phyloP scores from a whole-genome alignment of 2,329 filamentous ascomycete genomes.

The Penicillium olsonii region DNA sequence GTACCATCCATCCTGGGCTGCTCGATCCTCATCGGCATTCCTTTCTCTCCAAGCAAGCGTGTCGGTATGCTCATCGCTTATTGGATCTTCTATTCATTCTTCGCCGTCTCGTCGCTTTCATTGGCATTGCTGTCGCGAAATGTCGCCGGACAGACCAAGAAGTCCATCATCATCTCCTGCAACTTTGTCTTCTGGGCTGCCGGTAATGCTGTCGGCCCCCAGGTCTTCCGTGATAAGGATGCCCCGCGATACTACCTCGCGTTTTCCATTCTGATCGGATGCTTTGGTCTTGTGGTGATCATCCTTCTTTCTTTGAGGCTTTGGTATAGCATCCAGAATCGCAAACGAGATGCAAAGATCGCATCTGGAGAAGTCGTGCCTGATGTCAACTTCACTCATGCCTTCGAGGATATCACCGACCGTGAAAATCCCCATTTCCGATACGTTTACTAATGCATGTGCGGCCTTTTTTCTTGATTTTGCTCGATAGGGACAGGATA shows the following conservation, averaged over 20 bases:
- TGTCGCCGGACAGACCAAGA: constrained; percentile 72
- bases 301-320: constrained; percentile 60
- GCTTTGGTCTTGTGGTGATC: constrained; percentile 62
- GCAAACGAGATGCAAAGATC: constrained; percentile 53
- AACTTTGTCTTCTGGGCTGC: constrained; percentile 70
- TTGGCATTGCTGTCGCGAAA: constrained; percentile 69
- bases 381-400: constrained; percentile 49
- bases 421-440: constrained; percentile 61
- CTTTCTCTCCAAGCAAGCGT: constrained; percentile 55
- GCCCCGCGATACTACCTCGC: constrained; percentile 68
- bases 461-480: neutral
- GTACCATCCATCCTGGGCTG: constrained; percentile 56
- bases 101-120: constrained; percentile 67
- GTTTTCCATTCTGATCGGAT: constrained; percentile 67
- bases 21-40: constrained; percentile 66
- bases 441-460: constrained; percentile 50
- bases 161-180: constrained; percentile 64
- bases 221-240: constrained; percentile 64
- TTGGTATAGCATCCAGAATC: constrained; percentile 60
- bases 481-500: too few species aligned
- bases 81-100: constrained; percentile 75
- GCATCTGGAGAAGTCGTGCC: constrained; percentile 44
- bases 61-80: constrained; percentile 70
- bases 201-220: constrained; percentile 67
- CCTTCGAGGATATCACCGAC: constrained; percentile 65